These are phyloP conservation scores for Chytriomyces hyalinus DNA, from an alignment of 192 early-diverging fungal species.

Conservation along the genomic window DNA sequence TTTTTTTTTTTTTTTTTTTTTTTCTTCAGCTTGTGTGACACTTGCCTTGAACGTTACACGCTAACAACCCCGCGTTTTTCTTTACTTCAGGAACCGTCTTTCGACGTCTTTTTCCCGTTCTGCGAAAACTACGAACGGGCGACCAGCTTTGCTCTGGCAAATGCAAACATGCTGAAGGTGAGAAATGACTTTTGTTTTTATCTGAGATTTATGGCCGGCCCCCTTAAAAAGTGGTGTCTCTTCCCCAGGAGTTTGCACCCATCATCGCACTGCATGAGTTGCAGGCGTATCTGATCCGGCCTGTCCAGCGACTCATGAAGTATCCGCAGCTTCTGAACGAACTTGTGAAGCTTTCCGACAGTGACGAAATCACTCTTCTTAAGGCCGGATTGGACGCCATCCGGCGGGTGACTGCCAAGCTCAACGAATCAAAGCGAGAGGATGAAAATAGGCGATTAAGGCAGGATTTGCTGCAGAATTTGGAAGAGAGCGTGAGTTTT, in stretches of 20 bases:
- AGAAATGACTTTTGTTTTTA: conserved; percentile 64
- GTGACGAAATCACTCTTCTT: conserved; percentile 37
- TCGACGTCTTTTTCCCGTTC: conserved; percentile 83
- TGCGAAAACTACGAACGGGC: conserved; percentile 84
- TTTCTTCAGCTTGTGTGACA: neutral
- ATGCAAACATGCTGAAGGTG: conserved; percentile 57
- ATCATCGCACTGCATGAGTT: conserved; percentile 9
- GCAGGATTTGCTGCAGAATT: conserved; percentile 76
- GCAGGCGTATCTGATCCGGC: conserved; percentile 20
- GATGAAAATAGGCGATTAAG: conserved; percentile 85
- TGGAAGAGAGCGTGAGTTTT: conserved; percentile 79
- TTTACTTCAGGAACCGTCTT: conserved; percentile 40
- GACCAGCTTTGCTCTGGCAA: conserved; percentile 36
- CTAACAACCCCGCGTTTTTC: neutral
- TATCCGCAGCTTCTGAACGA: conserved; percentile 86
- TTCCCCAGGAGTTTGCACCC: conserved; percentile 8
- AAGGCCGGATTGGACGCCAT: conserved; percentile 76
- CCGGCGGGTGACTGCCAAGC: conserved; percentile 81
- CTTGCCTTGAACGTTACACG: neutral
- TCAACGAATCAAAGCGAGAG: conserved; percentile 90
- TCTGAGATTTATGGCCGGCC: conserved; percentile 47
- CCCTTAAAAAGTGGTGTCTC: neutral
- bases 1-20: neutral
- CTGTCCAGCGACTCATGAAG: conserved; percentile 77
- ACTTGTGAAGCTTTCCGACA: conserved; percentile 48